Conservation (phyloP, 345 rosid species). For the Bretschneidera sinensis region DNA sequence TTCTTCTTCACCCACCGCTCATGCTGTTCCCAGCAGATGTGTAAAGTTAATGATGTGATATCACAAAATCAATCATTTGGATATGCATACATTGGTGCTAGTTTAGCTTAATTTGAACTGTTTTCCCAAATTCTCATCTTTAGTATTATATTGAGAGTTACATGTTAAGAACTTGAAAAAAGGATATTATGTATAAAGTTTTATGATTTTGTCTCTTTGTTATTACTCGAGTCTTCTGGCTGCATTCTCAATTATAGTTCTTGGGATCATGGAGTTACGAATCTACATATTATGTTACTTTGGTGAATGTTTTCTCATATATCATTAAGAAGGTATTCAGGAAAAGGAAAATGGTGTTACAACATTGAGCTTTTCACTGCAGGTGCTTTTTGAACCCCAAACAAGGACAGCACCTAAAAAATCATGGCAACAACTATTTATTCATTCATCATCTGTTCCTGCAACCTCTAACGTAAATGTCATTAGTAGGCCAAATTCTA, state of each 20-base stretch:
- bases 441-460: slow-evolving; percentile 54
- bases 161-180: too few species aligned
- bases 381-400: slow-evolving; percentile 63
- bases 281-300: neutral
- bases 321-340: slow-evolving; percentile 1
- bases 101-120: too few species aligned
- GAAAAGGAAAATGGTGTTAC: slow-evolving; percentile 14
- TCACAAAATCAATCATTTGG: too few species aligned
- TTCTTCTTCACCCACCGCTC: too few species aligned
- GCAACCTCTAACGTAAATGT: slow-evolving; percentile 49
- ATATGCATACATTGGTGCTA: too few species aligned
- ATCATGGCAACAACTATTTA: slow-evolving; percentile 91
- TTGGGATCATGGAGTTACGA: neutral
- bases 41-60: too few species aligned
- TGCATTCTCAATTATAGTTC: neutral
- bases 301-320: slow-evolving; percentile 7
- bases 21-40: too few species aligned
- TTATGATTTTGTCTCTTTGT: neutral
- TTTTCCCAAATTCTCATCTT: too few species aligned
- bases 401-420: slow-evolving; percentile 57
- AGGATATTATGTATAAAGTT: too few species aligned
- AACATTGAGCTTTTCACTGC: slow-evolving; percentile 32
- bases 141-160: too few species aligned
- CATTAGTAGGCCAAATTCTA: slow-evolving; percentile 67
- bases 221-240: neutral